Evolutionary conservation across 768 basidiomycete genomes (phyloP).

Genomic region (Suillus brevipes): DNA sequence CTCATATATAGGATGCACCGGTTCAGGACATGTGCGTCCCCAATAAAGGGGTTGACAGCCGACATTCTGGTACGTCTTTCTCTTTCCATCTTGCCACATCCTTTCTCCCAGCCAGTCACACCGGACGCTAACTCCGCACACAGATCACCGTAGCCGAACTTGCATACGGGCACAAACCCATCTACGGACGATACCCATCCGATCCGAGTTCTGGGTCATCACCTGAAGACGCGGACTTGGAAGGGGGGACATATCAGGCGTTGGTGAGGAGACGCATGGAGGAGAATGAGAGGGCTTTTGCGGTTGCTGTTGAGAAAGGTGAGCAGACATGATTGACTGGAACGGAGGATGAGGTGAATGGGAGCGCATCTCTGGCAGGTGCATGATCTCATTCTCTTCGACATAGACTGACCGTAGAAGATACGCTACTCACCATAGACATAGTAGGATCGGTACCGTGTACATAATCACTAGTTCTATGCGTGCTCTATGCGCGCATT

Average conservation of each 20-base stretch:
- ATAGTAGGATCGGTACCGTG: background rate
- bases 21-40: constrained; percentile 73
- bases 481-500: background rate
- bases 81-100: background rate
- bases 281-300: background rate
- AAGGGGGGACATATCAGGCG: constrained; percentile 28
- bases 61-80: constrained; percentile 66
- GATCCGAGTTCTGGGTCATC: background rate
- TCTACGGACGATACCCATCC: constrained; percentile 59
- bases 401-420: background rate
- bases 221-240: background rate
- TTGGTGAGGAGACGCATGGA: constrained; percentile 6
- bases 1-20: constrained; percentile 79
- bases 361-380: background rate
- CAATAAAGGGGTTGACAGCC: constrained; percentile 82
- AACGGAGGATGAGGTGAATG: background rate
- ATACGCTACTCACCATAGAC: background rate
- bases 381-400: background rate
- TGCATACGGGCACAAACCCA: constrained; percentile 52
- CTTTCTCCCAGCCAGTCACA: background rate
- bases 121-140: constrained; percentile 39
- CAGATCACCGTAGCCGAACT: constrained; percentile 56
- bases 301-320: background rate
- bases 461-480: background rate
- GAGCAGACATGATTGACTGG: background rate